Base-by-base conservation (phyloP, 1,284 basidiomycete genomes). In the Mycena citricolor region DNA sequence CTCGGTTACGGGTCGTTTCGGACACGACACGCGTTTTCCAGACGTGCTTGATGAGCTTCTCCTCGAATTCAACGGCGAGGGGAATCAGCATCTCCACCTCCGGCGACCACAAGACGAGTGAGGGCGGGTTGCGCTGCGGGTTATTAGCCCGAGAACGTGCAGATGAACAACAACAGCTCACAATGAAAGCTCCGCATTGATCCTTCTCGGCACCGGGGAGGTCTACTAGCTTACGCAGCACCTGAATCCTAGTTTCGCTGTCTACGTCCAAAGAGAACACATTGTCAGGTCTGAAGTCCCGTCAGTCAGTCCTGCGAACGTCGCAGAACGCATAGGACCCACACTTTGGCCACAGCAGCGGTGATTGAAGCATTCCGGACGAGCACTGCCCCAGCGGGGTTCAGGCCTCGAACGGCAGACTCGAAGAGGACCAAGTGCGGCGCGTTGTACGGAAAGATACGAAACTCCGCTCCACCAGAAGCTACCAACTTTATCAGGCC, bases 121-220 rank as follows among this genome's bases (percentile, higher is more conserved):
- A 78, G 21, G 81, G 76, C 56, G 91, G 86, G 61, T 82, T 78
- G 36, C 88, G 81, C 83, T 86, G 54, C 19, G 32, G 14, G 11
- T 13, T 24, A 38, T 38, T 17, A 42, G 39, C 10, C 16, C 32
- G 14, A 30, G 39, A 19, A 35, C 11, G 34, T 24, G 24, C 11
- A 14, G n/a, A 41, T 17, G 11, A 6, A 12, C 29, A 11, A 5
- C 33, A 23, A 35, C 19, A 33, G 76, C 81, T 59, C 59, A 84
- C 83, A 55, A 92, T 77, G 59, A 93, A 93, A 10, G 88, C 87
- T 13, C 85, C 90, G 54, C 82, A 83, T 59, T 92, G 89, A 51
- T 90, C 86, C 66, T 88, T 89, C 58, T 90, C 80, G 5, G 87
- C 90, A 29, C 76, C 72, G 4, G 83, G 83, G 23, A 92, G 77